These are phyloP conservation scores for Rutstroemia sp. DNA, from an alignment of 2,329 filamentous ascomycete species.

Conservation along the genomic window DNA sequence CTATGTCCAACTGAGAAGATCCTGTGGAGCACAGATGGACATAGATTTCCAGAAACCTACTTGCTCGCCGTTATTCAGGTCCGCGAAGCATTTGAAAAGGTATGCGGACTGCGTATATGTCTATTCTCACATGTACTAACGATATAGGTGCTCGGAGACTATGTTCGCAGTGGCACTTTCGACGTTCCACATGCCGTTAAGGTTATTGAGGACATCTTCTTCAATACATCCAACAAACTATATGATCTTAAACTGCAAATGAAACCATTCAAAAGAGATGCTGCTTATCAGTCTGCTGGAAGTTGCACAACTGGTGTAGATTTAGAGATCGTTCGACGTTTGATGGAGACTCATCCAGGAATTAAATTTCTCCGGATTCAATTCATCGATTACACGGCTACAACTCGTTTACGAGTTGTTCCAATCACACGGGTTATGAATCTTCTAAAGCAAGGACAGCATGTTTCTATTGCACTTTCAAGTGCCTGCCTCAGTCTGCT, in stretches of 20 bases:
- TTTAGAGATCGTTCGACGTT: constrained; percentile 28
- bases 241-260: constrained; percentile 54
- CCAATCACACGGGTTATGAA: constrained; percentile 51
- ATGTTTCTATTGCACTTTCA: constrained; percentile 48
- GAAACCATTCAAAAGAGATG: background rate
- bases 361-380: constrained; percentile 65
- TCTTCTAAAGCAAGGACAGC: constrained; percentile 31
- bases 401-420: constrained; percentile 57
- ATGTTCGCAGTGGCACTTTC: constrained; percentile 57
- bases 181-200: constrained; percentile 53
- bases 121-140: background rate
- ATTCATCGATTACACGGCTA: constrained; percentile 74
- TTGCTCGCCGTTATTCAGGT: constrained; percentile 67
- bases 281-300: background rate
- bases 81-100: constrained; percentile 60
- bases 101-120: constrained; percentile 27
- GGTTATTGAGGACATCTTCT: constrained; percentile 61
- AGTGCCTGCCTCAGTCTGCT: constrained; percentile 58
- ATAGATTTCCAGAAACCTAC: constrained; percentile 73
- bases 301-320: constrained; percentile 8
- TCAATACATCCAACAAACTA: constrained; percentile 68
- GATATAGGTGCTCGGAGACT: constrained; percentile 54
- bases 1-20: constrained; percentile 69
- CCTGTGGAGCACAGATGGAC: constrained; percentile 73
- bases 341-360: constrained; percentile 41